Evolutionary conservation across 75 land plant species (phyloP).

Genomic region (Selaginella moellendorffii): DNA sequence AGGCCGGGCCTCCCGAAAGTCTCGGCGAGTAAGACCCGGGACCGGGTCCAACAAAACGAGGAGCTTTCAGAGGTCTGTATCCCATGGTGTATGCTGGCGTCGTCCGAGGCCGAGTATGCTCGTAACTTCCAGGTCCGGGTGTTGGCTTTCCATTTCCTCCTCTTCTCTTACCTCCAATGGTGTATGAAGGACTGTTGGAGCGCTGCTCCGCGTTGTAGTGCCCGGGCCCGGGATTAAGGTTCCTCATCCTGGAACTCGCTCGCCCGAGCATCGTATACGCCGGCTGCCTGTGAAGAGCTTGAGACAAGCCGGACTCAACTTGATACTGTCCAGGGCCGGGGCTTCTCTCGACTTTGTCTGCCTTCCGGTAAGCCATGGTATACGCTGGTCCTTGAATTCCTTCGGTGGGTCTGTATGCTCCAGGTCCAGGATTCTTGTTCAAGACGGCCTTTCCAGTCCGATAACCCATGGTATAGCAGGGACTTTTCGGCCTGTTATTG

Average conservation of each 20-base stretch:
- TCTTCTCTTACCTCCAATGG: constrained; percentile 2
- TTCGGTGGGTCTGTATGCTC: constrained; percentile 2
- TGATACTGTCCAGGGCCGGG: constrained; percentile 14
- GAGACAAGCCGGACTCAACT: neutral
- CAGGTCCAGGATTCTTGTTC: constrained; percentile 12
- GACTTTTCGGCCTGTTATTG: neutral
- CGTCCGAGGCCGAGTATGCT: neutral
- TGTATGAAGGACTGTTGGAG: constrained; percentile 4
- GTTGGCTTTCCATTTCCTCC: neutral
- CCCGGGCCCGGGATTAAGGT: constrained; percentile 10
- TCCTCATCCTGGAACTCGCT: neutral
- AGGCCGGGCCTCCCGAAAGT: neutral
- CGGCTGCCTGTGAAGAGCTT: constrained; percentile 6
- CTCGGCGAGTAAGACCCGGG: constrained; percentile 13
- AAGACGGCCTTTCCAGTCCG: neutral
- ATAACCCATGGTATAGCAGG: constrained; percentile 10
- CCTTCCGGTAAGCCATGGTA: constrained; percentile 6
- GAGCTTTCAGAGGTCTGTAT: neutral
- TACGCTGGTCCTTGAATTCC: constrained; percentile 1
- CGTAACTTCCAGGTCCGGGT: constrained; percentile 12
- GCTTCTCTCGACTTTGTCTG: neutral
- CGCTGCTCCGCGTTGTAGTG: neutral
- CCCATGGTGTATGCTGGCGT: constrained; percentile 13
- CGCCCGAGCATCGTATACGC: constrained; percentile 5
- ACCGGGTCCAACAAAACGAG: neutral